Base-by-base conservation (phyloP, 495 filamentous ascomycete genomes). In the Xylaria acuta region DNA sequence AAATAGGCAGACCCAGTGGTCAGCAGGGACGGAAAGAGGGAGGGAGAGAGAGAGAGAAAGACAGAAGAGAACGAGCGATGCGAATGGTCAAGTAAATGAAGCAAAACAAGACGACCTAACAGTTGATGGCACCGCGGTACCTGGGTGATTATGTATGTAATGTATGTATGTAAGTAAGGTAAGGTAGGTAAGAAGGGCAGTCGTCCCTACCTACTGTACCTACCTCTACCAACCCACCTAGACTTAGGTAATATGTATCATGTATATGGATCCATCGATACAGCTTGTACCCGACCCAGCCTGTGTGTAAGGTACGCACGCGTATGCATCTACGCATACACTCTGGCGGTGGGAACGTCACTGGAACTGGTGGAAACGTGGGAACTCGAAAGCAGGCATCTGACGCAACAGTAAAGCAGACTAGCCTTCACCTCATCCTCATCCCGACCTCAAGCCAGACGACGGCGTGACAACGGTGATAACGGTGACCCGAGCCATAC, bases 391-490 rank as follows among this genome's bases (percentile, higher is more conserved):
- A 27, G 27, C 53, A 38, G 25, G 63, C 40, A 41, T 67, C 47
- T 67, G 64, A 67, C 45, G 64, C 64, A 53, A 67, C 41, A 20
- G 34, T 32, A 25, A 38, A 47, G 49, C 22, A 40, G 25, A 34
- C 62, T 64, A 66, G 27, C 27, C 12, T 41, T 62, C 32, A 9
- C 7, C 7, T 38, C 7, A n/a, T n/a, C 56, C 30, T 36, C 11
- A 11, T 0, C 9, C 41, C 11, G 41, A 43, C 41, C 41, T 45
- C 34, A 62, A 40, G 34, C 30, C n/a, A n/a, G 58, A 22, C 25
- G 20, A 38, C 58, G 58, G 34, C 30, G 58, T 40, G 59, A 41
- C 59, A n/a, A n/a, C n/a, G n/a, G n/a, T n/a, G n/a, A n/a, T n/a
- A 25, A 30, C 59, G n/a, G 32, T 18, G 38, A 64, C 60, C 32